These are phyloP conservation scores for Venturia asperata DNA, from an alignment of 2,329 filamentous ascomycete genomes.

Conservation along the genomic window DNA sequence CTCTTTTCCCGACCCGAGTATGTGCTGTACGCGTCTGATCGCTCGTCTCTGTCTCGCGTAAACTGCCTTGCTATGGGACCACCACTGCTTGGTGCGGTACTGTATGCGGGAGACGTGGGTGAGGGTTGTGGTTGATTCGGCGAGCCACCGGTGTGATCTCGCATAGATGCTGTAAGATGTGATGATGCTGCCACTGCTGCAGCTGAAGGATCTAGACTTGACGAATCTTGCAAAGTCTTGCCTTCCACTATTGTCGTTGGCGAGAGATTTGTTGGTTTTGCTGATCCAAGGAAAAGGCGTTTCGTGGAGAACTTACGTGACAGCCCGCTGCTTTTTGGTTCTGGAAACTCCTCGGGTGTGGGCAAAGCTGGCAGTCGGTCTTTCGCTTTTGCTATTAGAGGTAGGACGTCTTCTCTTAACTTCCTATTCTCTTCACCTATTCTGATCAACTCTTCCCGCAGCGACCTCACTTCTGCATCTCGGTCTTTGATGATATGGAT, in stretches of 20 bases:
- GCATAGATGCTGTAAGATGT: conserved; percentile 45
- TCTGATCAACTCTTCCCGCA: conserved; percentile 49
- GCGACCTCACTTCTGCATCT: conserved; percentile 73
- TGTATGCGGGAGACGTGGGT: conserved; percentile 45
- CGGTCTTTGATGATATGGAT: conserved; percentile 83
- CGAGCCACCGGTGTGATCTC: conserved; percentile 20
- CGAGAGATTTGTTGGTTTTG: conserved; percentile 42
- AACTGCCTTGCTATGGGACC: conserved; percentile 21
- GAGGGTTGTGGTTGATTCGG: conserved; percentile 36
- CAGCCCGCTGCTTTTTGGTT: conserved; percentile 37
- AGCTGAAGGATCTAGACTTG: conserved; percentile 43
- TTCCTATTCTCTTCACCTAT: conserved; percentile 75
- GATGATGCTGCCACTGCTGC: conserved; percentile 45
- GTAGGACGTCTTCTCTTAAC: conserved; percentile 83
- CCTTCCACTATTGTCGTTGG: conserved; percentile 41
- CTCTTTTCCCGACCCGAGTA: conserved; percentile 14
- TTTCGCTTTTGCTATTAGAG: conserved; percentile 83
- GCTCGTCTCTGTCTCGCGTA: conserved; percentile 22
- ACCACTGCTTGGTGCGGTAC: conserved; percentile 22
- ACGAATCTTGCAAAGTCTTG: conserved; percentile 35
- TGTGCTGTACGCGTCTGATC: conserved; percentile 11
- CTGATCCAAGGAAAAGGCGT: conserved; percentile 43
- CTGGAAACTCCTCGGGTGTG: conserved; percentile 33
- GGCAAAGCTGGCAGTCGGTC: conserved; percentile 86
- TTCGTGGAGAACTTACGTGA: conserved; percentile 48